A percentile compares a stretch with the other conserved stretches of the same genome.
phyloP scores from a whole-genome alignment of 768 basidiomycete species.

The Leccinellum rugosiceps region DNA sequence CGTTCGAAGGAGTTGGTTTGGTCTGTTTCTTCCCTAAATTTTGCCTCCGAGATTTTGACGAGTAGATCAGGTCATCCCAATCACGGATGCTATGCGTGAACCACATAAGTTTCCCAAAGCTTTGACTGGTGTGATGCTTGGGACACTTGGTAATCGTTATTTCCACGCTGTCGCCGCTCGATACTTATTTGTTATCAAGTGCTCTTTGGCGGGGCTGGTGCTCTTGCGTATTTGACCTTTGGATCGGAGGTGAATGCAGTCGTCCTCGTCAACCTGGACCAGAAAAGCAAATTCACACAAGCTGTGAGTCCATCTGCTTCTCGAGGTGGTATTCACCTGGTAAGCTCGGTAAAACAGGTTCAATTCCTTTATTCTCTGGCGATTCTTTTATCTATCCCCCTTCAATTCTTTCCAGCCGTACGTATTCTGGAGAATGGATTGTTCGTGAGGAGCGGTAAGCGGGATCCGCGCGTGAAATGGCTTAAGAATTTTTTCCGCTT shows the following conservation, averaged over 20 bases:
- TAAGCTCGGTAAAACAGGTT: slow-evolving; percentile 40
- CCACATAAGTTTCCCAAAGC: slow-evolving; percentile 90
- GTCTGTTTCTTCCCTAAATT: slow-evolving; percentile 38
- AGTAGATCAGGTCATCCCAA: slow-evolving; percentile 74
- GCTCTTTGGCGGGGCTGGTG: slow-evolving; percentile 86
- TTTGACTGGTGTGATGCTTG: slow-evolving; percentile 89
- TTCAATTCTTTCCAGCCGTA: slow-evolving; percentile 97
- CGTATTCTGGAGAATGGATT: slow-evolving; percentile 96
- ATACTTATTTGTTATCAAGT: slow-evolving; percentile 37
- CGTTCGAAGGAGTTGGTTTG: slow-evolving; percentile 96
- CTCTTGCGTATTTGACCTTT: slow-evolving; percentile 84
- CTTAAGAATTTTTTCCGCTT: slow-evolving; percentile 90
- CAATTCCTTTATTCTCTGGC: slow-evolving; percentile 91
- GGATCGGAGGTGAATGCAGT: slow-evolving; percentile 88
- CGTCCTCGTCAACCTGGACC: slow-evolving; percentile 90
- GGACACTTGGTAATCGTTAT: slow-evolving; percentile 56
- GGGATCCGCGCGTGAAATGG: slow-evolving; percentile 84
- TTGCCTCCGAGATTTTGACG: not conserved
- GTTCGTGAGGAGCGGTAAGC: slow-evolving; percentile 86
- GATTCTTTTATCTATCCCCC: slow-evolving; percentile 86
- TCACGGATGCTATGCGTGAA: slow-evolving; percentile 95
- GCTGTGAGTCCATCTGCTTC: slow-evolving; percentile 49
- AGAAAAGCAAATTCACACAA: slow-evolving; percentile 82
- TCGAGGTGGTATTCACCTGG: not conserved
- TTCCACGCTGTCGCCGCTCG: not conserved